Conservation (phyloP, 495 filamentous ascomycete genomes). For the Astrothelium subdiscretum region DNA sequence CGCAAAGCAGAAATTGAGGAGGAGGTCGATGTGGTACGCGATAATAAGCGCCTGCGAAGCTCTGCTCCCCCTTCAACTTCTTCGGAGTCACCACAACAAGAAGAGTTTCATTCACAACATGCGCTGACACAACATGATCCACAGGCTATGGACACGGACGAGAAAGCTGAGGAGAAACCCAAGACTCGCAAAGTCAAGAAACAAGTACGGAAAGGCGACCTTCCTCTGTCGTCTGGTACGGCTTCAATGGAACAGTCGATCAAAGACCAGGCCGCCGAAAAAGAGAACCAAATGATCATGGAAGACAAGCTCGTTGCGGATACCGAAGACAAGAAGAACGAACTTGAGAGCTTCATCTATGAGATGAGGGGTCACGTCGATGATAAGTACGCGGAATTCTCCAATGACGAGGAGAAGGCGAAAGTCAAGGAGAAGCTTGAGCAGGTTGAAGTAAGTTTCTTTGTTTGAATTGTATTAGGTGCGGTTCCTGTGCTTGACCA, state of each 20-base stretch:
- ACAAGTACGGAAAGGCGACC: conserved; percentile 94
- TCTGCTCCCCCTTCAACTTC: neutral
- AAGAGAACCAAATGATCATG: conserved; percentile 84
- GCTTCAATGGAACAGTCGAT: conserved; percentile 56
- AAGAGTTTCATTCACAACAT: neutral
- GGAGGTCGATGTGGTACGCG: neutral
- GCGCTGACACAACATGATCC: conserved; percentile 9
- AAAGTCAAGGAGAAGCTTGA: conserved; percentile 72
- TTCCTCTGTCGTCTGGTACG: conserved; percentile 76
- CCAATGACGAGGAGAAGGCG: conserved; percentile 83
- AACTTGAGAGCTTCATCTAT: conserved; percentile 95
- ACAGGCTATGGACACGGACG: conserved; percentile 88
- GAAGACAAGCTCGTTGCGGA: conserved; percentile 98
- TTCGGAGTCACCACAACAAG: neutral
- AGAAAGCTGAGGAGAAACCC: conserved; percentile 50
- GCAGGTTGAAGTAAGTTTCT: conserved; percentile 68
- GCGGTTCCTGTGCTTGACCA: neutral
- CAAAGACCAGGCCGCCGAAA: conserved; percentile 60
- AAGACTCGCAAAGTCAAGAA: conserved; percentile 99
- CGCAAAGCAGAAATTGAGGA: neutral
- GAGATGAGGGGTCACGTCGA: conserved; percentile 89
- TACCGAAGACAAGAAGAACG: conserved; percentile 99
- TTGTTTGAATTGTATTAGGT: neutral
- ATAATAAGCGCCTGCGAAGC: neutral
- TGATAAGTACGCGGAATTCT: conserved; percentile 76